A percentile compares a stretch with the other conserved stretches of the same genome.
These are phyloP conservation scores for Allium sativum DNA, from an alignment of 106 monocot species.

Conservation along the genomic window DNA sequence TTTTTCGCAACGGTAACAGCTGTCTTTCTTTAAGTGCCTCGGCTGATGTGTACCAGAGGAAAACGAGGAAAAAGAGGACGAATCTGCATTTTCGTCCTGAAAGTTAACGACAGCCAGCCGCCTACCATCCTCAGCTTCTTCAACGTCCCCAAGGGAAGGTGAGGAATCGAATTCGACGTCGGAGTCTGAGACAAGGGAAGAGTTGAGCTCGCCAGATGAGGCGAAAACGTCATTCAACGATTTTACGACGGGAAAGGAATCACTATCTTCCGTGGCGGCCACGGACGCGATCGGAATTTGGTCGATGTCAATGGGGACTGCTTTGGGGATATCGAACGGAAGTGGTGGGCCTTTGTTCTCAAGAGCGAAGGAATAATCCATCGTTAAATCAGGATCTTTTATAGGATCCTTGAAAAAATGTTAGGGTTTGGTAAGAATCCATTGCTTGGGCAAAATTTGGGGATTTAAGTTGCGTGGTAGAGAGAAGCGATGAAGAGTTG, in stretches of 20 bases:
- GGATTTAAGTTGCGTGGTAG: no score
- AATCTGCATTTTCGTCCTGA: neutral
- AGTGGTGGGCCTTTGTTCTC: constrained; percentile 81
- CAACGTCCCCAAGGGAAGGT: neutral
- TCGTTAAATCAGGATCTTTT: no score
- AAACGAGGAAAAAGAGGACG: neutral
- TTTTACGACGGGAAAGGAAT: constrained; percentile 35
- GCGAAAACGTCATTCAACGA: constrained; percentile 36
- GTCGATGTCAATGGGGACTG: constrained; percentile 72
- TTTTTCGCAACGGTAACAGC: constrained; percentile 55
- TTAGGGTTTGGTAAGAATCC: no score
- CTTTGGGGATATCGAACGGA: constrained; percentile 65
- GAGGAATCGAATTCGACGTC: constrained; percentile 5
- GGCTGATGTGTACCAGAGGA: neutral
- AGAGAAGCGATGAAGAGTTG: no score
- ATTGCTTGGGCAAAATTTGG: no score
- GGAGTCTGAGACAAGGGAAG: neutral
- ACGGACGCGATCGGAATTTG: constrained; percentile 69
- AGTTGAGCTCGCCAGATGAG: constrained; percentile 21
- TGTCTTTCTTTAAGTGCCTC: constrained; percentile 15
- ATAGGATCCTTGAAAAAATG: no score
- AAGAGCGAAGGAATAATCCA: constrained; percentile 68
- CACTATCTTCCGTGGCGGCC: constrained; percentile 13
- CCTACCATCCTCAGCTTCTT: neutral
- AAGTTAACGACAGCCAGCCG: neutral